Evolutionary conservation across 208 protist species (phyloP).

Genomic region (Leishmania turanica): DNA sequence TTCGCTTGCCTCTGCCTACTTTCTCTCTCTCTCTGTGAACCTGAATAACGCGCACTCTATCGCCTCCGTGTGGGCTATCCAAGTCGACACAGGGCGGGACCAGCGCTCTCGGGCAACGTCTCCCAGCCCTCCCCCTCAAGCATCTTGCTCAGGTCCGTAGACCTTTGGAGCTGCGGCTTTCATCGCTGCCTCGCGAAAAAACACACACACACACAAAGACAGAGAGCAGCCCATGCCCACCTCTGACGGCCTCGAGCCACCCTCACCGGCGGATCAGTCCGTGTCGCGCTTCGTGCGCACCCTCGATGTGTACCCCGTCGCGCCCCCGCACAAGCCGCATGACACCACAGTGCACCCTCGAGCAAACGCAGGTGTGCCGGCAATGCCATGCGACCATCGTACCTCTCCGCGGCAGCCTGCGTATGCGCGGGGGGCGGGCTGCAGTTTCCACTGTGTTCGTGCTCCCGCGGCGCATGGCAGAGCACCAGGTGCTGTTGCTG

Average conservation of each 20-base stretch:
- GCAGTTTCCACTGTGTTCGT: neutral
- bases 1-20: neutral
- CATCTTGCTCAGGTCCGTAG: neutral
- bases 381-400: neutral
- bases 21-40: neutral
- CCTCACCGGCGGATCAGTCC: neutral
- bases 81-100: neutral
- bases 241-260: neutral
- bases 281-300: constrained; percentile 20
- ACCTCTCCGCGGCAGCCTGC: neutral
- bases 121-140: neutral
- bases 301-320: constrained; percentile 31
- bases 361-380: neutral
- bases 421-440: neutral
- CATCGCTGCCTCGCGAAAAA: neutral
- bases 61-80: neutral
- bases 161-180: neutral
- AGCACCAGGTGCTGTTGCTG: neutral
- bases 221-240: neutral
- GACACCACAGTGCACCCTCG: neutral
- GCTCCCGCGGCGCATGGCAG: neutral
- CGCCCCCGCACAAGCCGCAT: neutral
- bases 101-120: neutral
- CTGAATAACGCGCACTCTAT: neutral
- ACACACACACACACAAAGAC: neutral